Evolutionary conservation across 257 asterid species (phyloP).

Genomic region (Craterostigma plantagineum): DNA sequence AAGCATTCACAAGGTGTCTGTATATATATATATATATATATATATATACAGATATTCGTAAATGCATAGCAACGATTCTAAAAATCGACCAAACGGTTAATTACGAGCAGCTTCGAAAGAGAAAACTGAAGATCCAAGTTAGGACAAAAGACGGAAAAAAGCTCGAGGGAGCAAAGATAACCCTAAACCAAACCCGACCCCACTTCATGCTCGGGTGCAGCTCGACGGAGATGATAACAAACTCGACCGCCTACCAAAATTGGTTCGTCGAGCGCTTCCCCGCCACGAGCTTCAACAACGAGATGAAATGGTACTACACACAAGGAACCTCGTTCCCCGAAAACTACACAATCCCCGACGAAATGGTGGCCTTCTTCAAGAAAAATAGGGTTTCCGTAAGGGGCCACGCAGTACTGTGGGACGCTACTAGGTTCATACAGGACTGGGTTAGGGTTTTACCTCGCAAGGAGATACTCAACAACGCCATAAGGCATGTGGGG

Average conservation of each 20-base stretch:
- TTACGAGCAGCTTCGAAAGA: conserved; percentile 20
- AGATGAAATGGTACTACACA: conserved; percentile 44
- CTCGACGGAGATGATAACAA: conserved; percentile 15
- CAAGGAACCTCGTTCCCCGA: conserved; percentile 14
- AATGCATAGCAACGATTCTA: too few relatives aligned
- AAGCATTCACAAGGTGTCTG: conserved; percentile 9
- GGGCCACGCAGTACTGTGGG: conserved; percentile 45
- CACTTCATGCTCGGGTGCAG: conserved; percentile 26
- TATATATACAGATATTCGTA: background rate
- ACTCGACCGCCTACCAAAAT: conserved; percentile 20
- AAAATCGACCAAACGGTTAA: too few relatives aligned
- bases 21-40: conserved; percentile 12
- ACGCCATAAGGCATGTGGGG: conserved; percentile 12
- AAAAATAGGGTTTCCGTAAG: conserved; percentile 16
- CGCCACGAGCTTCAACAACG: conserved; percentile 30
- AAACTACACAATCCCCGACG: conserved; percentile 31
- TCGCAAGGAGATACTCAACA: conserved; percentile 13
- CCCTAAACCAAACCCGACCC: conserved; percentile 19
- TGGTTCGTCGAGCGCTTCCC: conserved; percentile 33
- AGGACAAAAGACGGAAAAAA: conserved; percentile 12
- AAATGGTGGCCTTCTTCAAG: conserved; percentile 27
- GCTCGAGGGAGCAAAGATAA: conserved; percentile 19
- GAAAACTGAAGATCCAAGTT: conserved; percentile 17
- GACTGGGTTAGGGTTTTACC: conserved; percentile 17
- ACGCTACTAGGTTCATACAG: conserved; percentile 8